Base-by-base conservation (phyloP, 129 eudicot species). In the Silybum marianum region DNA sequence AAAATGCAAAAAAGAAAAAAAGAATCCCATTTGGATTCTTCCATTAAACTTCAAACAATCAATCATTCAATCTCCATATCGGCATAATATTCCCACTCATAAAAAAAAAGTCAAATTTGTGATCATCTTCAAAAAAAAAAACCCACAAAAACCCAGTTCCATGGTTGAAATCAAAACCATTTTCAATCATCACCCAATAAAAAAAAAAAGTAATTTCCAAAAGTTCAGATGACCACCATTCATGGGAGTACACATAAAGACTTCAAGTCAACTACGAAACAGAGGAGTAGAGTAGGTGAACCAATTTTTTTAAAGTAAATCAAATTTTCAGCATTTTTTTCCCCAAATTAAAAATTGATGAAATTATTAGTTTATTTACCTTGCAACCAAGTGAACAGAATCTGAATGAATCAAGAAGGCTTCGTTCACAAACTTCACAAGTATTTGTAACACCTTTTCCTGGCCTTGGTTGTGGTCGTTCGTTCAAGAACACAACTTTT, bases 361-460 rank as follows among this genome's bases (percentile, higher is more conserved):
- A 26, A 21, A 8, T 30, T 21, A 68, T 18, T 21, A 22, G 10
- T 5, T 25, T 2, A 16, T 30, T 40, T 91, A 95, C 99, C 99
- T 95, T 95, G 85, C 99, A 95, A 25, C 99, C 99, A 71, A 95
- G 97, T 66, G 99, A 95, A 79, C 99, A 95, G 82, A 95, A 95
- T 26, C 88, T 71, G 86, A 92, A 95, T 38, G 94, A 86, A 69
- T 95, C 99, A 36, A 95, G 97, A 44, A 95, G 97, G 84, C 97
- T 90, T 1, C 99, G 93, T 19, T 95, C 97, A 73, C 99, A 95
- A 16, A 90, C 97, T 84, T 89, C 89, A 39, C 99, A 95, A 4
- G 97, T 89, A 38, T 95, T 92, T 24, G 94, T 90, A 62, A 95
- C 98, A 40, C 98, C 98, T 82, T 95, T 95, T 0, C 98, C 97